Evolutionary conservation across 148 eudicot genomes (phyloP).

Genomic region (Nepenthes mirabilis): DNA sequence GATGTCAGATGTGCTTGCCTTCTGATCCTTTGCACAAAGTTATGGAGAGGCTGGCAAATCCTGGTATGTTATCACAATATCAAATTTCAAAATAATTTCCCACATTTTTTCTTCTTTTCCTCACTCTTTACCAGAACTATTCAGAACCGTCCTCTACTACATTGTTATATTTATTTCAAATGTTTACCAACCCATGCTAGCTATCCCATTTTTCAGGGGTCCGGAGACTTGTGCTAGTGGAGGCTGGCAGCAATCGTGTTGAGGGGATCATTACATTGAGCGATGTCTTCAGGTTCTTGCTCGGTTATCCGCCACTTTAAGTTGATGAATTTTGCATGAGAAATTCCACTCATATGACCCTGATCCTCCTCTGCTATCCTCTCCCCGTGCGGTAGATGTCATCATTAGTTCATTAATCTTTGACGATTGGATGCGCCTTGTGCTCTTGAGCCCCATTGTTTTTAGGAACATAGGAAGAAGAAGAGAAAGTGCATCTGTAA

Average conservation of each 20-base stretch:
- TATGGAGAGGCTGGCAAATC: conserved; percentile 75
- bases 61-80: conserved; percentile 31
- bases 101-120: background rate
- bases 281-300: conserved; percentile 74
- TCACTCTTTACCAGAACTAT: background rate
- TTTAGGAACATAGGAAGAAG: too few relatives aligned
- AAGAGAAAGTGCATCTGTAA: too few relatives aligned
- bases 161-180: background rate
- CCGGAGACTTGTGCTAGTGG: conserved; percentile 81
- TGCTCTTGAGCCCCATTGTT: too few relatives aligned
- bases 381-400: too few relatives aligned
- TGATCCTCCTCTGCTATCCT: background rate
- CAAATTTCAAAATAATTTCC: background rate
- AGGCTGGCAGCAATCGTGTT: conserved; percentile 96
- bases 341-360: background rate
- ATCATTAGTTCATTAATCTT: too few relatives aligned
- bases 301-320: conserved; percentile 26
- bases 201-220: conserved; percentile 37
- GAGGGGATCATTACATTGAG: conserved; percentile 78
- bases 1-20: conserved; percentile 92
- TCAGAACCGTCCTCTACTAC: background rate
- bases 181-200: too few relatives aligned
- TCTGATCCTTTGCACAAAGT: conserved; percentile 84
- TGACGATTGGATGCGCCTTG: too few relatives aligned
- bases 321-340: background rate